A percentile compares a stretch with the other conserved stretches of the same genome.
These are phyloP conservation scores for Magnaporthiopsis rhizophila DNA, from an alignment of 2,329 filamentous ascomycete genomes.

Conservation along the genomic window DNA sequence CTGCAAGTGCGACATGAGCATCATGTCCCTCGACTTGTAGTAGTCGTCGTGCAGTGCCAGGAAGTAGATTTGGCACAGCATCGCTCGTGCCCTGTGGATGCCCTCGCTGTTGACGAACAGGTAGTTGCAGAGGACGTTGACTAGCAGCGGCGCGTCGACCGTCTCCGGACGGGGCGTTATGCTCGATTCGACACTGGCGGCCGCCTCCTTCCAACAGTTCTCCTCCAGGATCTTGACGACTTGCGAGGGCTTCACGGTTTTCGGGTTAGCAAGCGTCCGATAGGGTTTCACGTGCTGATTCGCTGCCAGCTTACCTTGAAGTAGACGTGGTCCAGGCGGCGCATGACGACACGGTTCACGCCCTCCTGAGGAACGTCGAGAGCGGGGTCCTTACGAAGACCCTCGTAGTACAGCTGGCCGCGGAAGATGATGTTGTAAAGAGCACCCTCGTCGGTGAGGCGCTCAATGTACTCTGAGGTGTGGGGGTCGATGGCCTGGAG, in stretches of 20 bases:
- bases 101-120: constrained; percentile 91
- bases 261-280: neutral
- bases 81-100: constrained; percentile 90
- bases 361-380: constrained; percentile 76
- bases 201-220: constrained; percentile 80
- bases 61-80: constrained; percentile 99
- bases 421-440: constrained; percentile 92
- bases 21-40: constrained; percentile 96
- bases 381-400: constrained; percentile 59
- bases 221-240: constrained; percentile 92
- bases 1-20: constrained; percentile 98
- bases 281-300: neutral
- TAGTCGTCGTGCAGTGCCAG: constrained; percentile 95
- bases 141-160: constrained; percentile 64
- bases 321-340: constrained; percentile 93
- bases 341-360: constrained; percentile 87
- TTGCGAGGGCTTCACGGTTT: constrained; percentile 59
- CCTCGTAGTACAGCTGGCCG: constrained; percentile 81
- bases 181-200: constrained; percentile 60
- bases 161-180: constrained; percentile 68
- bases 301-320: constrained; percentile 63
- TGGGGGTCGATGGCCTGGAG: constrained; percentile 96
- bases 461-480: constrained; percentile 96
- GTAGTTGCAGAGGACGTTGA: constrained; percentile 87
- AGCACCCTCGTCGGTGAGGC: constrained; percentile 80